Base-by-base conservation (phyloP, 768 basidiomycete species). In the Hypsizygus marmoreus region DNA sequence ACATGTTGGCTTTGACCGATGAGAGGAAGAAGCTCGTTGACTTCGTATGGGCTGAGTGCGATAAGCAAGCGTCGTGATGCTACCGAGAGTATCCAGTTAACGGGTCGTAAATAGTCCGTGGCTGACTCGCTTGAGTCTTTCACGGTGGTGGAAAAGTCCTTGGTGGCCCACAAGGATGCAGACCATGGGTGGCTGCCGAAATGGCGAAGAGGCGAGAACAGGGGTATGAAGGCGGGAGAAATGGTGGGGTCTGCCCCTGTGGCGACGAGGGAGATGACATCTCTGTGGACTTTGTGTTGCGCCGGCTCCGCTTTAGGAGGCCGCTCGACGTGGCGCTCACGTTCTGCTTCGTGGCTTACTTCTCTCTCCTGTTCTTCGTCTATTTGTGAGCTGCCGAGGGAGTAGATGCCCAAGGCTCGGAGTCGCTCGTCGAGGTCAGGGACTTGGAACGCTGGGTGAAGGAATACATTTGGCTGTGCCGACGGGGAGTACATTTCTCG, bases 281-380 rank as follows among this genome's bases (percentile, higher is more conserved):
- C n/a, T n/a, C n/a, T n/a, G n/a, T n/a, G n/a, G n/a, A n/a, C n/a
- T n/a, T n/a, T n/a, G n/a, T n/a, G n/a, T n/a, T n/a, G n/a, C n/a
- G 63, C 64, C 5, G 71, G 53, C 4, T 25, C 25, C 3, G 62
- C 61, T 22, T 33, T 57, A 1, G 63, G 52, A 4, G 73, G 70
- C 4, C 73, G 62, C 51, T 73, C 59, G 1, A 69, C 47, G 42
- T 76, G 63, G 8, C 55, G 59, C 46, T 79, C 76, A 5, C 53
- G 57, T 50, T 77, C 75, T 4, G 66, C 59, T 53, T 80, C 73
- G 14, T 69, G 70, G 4, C 54, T 49, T 6, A 80, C 59, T 45
- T 80, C 76, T 19, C 77, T 60, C 42, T 80, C 79, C 47, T 79
- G 77, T 47, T 79, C 78, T 51, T 79, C 75, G 22, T 70, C 70